Percentiles rank a stretch among this genome's conserved stretches.
phyloP scores from a whole-genome alignment of 1,284 basidiomycete genomes.

The Puccinia novopanici region DNA sequence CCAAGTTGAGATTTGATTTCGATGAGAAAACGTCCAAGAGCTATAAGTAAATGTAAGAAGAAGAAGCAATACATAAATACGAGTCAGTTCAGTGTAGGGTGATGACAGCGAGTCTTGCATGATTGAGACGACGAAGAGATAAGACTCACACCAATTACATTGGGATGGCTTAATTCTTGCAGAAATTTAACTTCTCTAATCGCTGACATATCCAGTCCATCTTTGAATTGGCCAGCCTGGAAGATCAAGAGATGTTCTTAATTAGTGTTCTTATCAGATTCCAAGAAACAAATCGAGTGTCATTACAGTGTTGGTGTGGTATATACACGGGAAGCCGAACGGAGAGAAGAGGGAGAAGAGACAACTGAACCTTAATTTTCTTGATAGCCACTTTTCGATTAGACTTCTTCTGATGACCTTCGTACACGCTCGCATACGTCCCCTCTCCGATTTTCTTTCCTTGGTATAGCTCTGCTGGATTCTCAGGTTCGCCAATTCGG shows the following conservation, averaged over 20 bases:
- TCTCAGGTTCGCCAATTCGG: constrained; percentile 46
- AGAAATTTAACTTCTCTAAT: constrained; percentile 97
- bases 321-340: neutral
- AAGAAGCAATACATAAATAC: neutral
- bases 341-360: neutral
- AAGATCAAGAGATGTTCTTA: neutral
- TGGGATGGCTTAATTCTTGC: constrained; percentile 87
- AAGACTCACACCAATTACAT: constrained; percentile 78
- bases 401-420: constrained; percentile 74
- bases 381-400: constrained; percentile 87
- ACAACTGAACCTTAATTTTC: constrained; percentile 64
- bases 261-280: neutral
- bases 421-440: constrained; percentile 94
- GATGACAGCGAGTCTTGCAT: neutral
- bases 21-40: constrained; percentile 95
- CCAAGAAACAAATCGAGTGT: neutral
- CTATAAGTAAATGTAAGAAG: constrained; percentile 61
- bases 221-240: constrained; percentile 93
- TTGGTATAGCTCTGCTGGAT: constrained; percentile 50
- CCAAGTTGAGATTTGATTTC: constrained; percentile 93
- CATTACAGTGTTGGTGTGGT: neutral
- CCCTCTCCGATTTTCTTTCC: constrained; percentile 72
- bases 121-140: neutral
- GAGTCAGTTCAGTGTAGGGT: neutral
- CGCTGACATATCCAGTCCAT: constrained; percentile 97